phyloP scores from a whole-genome alignment of 805 yeast species.

The Candida pseudofarinosa region DNA sequence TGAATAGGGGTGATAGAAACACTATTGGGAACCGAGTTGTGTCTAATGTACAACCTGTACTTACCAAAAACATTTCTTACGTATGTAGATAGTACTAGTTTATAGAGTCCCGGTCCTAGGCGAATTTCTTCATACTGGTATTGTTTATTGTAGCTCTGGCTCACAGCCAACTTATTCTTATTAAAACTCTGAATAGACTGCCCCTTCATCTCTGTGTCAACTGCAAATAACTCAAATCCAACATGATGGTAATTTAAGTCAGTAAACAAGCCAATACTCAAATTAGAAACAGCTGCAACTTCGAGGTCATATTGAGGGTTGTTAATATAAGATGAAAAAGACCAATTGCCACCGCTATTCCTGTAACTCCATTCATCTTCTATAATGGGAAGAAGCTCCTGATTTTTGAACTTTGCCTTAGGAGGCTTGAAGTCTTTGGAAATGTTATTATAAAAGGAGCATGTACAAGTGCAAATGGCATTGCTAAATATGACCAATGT shows the following conservation, averaged over 20 bases:
- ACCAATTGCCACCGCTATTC: constrained; percentile 54
- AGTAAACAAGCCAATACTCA: constrained; percentile 19
- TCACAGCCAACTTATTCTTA: constrained; percentile 25
- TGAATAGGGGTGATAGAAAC: constrained; percentile 14
- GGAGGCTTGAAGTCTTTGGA: constrained; percentile 14
- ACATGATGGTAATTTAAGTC: constrained; percentile 22
- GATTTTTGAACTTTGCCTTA: constrained; percentile 28
- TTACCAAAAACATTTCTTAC: constrained; percentile 22
- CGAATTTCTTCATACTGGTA: constrained; percentile 17
- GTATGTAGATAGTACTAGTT: constrained; percentile 45
- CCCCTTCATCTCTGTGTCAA: constrained; percentile 20
- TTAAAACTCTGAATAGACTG: constrained; percentile 17
- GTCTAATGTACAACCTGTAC: constrained; percentile 30
- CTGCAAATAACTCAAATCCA: constrained; percentile 44
- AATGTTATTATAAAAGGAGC: constrained; percentile 25
- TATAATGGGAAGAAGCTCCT: constrained; percentile 14
- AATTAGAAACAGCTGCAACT: constrained; percentile 10
- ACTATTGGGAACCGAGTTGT: constrained; percentile 9
- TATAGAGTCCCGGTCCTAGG: constrained; percentile 36
- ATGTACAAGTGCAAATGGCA: constrained; percentile 22
- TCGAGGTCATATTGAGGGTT: constrained; percentile 53
- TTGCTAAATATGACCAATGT: constrained; percentile 22
- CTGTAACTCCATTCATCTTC: constrained; percentile 44
- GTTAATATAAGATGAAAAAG: constrained; percentile 38
- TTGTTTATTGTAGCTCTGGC: constrained; percentile 29